phyloP scores from a whole-genome alignment of 2,329 filamentous ascomycete genomes.

The Diaporthe citrichinensis region DNA sequence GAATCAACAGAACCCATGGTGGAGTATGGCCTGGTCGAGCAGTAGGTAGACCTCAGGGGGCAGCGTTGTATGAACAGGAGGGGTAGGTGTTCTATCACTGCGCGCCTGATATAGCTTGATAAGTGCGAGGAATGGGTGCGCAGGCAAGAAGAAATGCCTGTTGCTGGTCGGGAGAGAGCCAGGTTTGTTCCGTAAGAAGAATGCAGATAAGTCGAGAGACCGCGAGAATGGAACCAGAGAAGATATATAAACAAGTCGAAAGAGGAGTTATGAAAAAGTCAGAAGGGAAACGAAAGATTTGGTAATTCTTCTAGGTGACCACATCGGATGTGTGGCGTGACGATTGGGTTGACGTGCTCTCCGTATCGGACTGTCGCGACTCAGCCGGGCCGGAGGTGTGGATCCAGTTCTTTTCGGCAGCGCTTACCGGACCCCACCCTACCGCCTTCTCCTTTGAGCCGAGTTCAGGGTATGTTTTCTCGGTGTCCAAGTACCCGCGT shows the following conservation, averaged over 20 bases:
- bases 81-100: neutral
- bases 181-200: neutral
- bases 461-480: neutral
- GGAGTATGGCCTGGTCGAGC: neutral
- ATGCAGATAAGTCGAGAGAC: neutral
- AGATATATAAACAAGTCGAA: neutral
- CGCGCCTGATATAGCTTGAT: neutral
- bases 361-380: conserved; percentile 27
- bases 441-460: conserved; percentile 30
- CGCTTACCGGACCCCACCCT: conserved; percentile 3
- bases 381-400: conserved; percentile 33
- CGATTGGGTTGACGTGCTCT: conserved; percentile 16
- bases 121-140: neutral
- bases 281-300: neutral
- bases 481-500: neutral
- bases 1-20: conserved; percentile 47
- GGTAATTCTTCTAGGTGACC: neutral
- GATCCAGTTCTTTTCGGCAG: conserved; percentile 6
- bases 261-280: neutral
- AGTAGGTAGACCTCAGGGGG: neutral
- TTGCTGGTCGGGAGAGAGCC: neutral
- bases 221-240: neutral
- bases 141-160: conserved; percentile 6
- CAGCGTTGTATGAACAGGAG: neutral
- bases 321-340: conserved; percentile 31